Evolutionary conservation across 1,139 yeast species (phyloP).

Genomic region (Candida glucosophila): DNA sequence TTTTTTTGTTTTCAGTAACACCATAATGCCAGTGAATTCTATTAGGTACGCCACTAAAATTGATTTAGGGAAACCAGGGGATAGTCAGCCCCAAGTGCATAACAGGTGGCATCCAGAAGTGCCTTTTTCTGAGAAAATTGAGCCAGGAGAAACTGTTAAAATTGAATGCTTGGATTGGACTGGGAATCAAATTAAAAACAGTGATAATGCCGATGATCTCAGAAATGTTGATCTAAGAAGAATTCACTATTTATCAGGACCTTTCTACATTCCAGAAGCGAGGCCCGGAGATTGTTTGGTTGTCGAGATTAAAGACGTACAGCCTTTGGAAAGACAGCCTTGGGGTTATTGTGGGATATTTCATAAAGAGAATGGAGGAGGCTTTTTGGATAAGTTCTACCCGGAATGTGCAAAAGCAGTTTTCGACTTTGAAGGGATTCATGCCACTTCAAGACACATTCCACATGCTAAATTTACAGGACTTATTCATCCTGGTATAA

Average conservation of each 20-base stretch:
- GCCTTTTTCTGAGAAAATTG: conserved; percentile 28
- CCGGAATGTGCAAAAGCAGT: conserved; percentile 45
- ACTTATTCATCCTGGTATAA: conserved; percentile 40
- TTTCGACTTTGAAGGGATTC: conserved; percentile 43
- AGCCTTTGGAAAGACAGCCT: conserved; percentile 41
- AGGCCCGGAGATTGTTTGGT: conserved; percentile 40
- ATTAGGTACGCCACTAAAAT: too few species aligned
- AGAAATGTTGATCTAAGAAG: conserved; percentile 32
- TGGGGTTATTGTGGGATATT: conserved; percentile 47
- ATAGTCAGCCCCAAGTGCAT: conserved; percentile 37
- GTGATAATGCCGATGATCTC: conserved; percentile 39
- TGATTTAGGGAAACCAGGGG: conserved; percentile 34
- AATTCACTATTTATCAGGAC: conserved; percentile 42
- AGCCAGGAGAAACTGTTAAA: conserved; percentile 34
- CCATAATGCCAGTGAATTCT: too few species aligned
- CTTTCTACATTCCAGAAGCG: conserved; percentile 35
- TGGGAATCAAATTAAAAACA: conserved; percentile 40
- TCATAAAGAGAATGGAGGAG: conserved; percentile 41
- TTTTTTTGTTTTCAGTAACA: too few species aligned
- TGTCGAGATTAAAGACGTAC: conserved; percentile 42
- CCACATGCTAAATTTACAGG: conserved; percentile 39
- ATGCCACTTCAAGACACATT: conserved; percentile 38
- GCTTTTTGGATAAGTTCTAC: conserved; percentile 37
- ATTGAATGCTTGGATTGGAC: conserved; percentile 47
- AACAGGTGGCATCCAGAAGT: conserved; percentile 48